Evolutionary conservation across 176 grass and related monocot genomes (phyloP), one percentile per base, ranked within the genome.

Genomic region (Cenchrus fungigraminus): DNA sequence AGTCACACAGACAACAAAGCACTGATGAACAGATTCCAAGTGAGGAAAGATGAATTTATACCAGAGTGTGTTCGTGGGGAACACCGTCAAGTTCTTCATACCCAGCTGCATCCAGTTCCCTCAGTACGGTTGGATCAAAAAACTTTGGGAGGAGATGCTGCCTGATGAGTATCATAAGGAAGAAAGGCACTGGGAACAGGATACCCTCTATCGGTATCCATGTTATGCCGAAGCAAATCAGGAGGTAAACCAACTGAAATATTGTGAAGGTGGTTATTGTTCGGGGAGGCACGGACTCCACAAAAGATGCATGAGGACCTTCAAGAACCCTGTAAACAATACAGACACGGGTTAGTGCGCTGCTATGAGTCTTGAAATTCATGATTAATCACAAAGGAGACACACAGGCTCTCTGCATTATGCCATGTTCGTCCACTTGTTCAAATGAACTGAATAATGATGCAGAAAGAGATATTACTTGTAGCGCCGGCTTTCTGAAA

Each of bases 171-270:
- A 98, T 93, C 76, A 98, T 89, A 68, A 98, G 78, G 86, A 98
- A 98, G 83, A 98, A 98, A 59, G 93, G 93, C 62, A 98, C 25
- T 0, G 93, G 96, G 70, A 98, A 98, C 19, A 98, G 73, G 63
- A 95, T 87, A 58, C 96, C 96, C 28, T 87, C 96, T 60, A 95
- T 82, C 1, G 96, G 96, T 87, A 98, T 98, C 96, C 93, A 95
- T 32, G 93, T 98, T 85, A 94, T 92, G 32, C 96, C 93, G 3
- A 98, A 95, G 79, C 96, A 98, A 71, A 95, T 57, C 64, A 98
- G 53, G 12, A 98, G 88, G 76, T 98, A 98, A 19, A 87, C 73
- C 7, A 98, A 70, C 82, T 98, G 96, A 71, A 98, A 92, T 54
- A 95, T 58, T 8, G 96, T 98, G 86, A 98, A 98, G 11, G 31